Conservation (phyloP, 2,329 filamentous ascomycete species). For the Penicillium occitanis region DNA sequence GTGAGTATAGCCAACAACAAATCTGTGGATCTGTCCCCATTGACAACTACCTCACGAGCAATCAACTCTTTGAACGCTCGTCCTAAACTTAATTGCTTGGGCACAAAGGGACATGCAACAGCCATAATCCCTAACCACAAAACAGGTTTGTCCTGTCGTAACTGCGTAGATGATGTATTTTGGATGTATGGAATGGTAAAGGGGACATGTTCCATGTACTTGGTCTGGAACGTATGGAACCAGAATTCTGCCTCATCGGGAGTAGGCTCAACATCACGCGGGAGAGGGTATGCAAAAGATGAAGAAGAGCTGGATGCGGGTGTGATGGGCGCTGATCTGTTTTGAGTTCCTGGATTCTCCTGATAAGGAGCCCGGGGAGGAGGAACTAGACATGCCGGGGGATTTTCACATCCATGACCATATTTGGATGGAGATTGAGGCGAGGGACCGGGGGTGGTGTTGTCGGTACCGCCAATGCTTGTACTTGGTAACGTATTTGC, state of each 20-base stretch:
- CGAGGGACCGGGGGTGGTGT: background rate
- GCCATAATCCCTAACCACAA: constrained; percentile 54
- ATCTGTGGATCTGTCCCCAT: constrained; percentile 54
- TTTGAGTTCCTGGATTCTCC: background rate
- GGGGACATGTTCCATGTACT: constrained; percentile 47
- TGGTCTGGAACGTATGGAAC: constrained; percentile 45
- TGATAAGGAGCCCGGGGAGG: background rate
- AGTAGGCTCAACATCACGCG: constrained; percentile 24
- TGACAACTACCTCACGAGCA: constrained; percentile 49
- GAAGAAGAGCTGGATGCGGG: background rate
- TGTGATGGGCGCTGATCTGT: constrained; percentile 6
- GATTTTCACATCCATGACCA: background rate
- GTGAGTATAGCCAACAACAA: constrained; percentile 53
- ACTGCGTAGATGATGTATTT: constrained; percentile 37
- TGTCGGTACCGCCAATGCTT: background rate
- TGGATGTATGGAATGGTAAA: constrained; percentile 45
- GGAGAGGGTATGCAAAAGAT: constrained; percentile 10
- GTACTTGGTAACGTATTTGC: background rate
- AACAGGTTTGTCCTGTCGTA: constrained; percentile 49
- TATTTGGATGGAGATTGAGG: constrained; percentile 9
- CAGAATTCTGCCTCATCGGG: constrained; percentile 42
- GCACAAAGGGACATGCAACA: constrained; percentile 46
- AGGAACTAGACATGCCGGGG: background rate
- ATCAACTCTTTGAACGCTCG: constrained; percentile 48
- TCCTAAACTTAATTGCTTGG: constrained; percentile 43